phyloP scores from a whole-genome alignment of 352 stramenopile species.

The Pythium sp. region DNA sequence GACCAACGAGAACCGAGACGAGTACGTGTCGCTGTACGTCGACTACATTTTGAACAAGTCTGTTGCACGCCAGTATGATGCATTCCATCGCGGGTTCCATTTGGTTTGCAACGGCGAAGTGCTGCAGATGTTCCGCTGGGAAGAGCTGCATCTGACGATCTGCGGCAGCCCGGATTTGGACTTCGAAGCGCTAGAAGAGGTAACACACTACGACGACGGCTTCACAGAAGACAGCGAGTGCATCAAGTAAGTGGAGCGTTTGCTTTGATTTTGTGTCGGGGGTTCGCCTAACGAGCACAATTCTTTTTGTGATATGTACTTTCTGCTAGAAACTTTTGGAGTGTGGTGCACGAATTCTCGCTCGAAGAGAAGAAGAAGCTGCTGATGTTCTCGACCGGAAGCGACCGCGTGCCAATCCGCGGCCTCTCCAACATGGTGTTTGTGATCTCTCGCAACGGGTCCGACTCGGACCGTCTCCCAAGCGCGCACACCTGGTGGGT shows the following conservation, averaged over 20 bases:
- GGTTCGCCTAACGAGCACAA: neutral
- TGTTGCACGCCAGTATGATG: conserved; percentile 57
- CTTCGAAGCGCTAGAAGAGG: conserved; percentile 73
- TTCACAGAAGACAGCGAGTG: conserved; percentile 62
- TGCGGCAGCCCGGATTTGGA: conserved; percentile 74
- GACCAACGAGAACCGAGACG: conserved; percentile 60
- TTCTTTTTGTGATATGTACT: neutral
- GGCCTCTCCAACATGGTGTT: conserved; percentile 80
- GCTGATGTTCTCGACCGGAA: conserved; percentile 83
- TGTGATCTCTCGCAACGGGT: conserved; percentile 81
- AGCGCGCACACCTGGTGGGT: conserved; percentile 83
- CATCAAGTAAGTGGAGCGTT: conserved; percentile 42
- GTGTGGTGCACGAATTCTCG: conserved; percentile 71
- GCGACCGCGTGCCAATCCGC: conserved; percentile 80
- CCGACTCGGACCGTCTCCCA: conserved; percentile 79
- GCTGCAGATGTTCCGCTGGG: conserved; percentile 75
- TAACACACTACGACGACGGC: conserved; percentile 74
- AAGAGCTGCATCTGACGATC: conserved; percentile 75
- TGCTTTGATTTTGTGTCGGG: neutral
- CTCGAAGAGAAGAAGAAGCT: conserved; percentile 86
- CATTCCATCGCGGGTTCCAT: conserved; percentile 76
- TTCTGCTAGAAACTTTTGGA: conserved; percentile 72
- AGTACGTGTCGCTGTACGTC: conserved; percentile 74
- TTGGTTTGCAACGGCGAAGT: conserved; percentile 72
- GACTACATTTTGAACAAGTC: conserved; percentile 69